Evolutionary conservation across 257 asterid genomes (phyloP), one percentile per base, ranked within the genome.

Genomic region (Scutellaria galericulata): DNA sequence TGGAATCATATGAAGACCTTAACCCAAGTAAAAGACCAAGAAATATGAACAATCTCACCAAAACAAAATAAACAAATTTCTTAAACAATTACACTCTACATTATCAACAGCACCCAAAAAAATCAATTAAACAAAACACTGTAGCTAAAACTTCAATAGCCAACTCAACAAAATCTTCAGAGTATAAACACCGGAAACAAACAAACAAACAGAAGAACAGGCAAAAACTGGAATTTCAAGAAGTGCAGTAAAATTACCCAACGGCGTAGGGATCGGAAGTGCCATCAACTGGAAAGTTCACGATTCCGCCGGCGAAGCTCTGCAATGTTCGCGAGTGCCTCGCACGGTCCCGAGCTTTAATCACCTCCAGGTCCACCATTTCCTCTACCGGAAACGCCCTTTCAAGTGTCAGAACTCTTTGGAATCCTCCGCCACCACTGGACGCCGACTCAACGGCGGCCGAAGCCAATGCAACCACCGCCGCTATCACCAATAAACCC

Each of bases 261-360:
- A 79, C 76, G 72, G 79, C 84, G 73, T 81, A 87, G 63, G 97
- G 96, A 82, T 91, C 97, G 74, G 97, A 82, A 57, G 87, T 81
- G 13, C 97, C 97, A 11, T 74, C 85, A 31, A 91, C 95, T 69
- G 90, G 76, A 64, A 91, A 88, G 86, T 91, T 87, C 12, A 86
- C 96, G 31, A 89, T 74, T 61, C 96, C 96, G 48, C 90, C 88
- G 63, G 91, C 62, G 62, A 75, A 81, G 68, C 86, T 72, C 88
- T 84, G 95, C 87, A 89, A 57, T 47, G 75, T 81, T 44, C 97
- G 88, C 66, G 86, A 87, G 84, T 89, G 97, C 77, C 97, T 85
- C 22, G 86, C 84, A 75, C 86, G 84, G 80, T 92, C 97, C 73
- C 96, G 82, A 66, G 88, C 90, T 79, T 80, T 81, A 66, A 85